phyloP scores from a whole-genome alignment of 768 basidiomycete species.

The Lanmaoa pseudosensibilis region DNA sequence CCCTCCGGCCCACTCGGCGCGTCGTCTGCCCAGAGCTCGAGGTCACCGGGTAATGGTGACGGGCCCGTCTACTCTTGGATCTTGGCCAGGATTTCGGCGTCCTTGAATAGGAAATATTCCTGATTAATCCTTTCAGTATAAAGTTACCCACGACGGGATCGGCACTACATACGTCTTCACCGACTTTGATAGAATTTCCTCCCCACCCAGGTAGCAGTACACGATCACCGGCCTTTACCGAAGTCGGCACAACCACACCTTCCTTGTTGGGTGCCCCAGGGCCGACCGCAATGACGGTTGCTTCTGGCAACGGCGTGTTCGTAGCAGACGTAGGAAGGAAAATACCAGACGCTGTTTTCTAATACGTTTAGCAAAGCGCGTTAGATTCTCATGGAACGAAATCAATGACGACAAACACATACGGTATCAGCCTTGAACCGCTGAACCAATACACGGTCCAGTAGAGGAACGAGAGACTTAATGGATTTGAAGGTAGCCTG shows the following conservation, averaged over 20 bases:
- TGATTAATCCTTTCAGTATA: slow-evolving; percentile 33
- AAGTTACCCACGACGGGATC: not conserved
- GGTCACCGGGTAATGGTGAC: not conserved
- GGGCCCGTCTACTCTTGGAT: slow-evolving; percentile 73
- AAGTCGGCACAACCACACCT: slow-evolving; percentile 69
- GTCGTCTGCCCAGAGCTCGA: not conserved
- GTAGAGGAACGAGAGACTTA: slow-evolving; percentile 82
- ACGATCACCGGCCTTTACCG: slow-evolving; percentile 86
- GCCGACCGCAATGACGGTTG: slow-evolving; percentile 93
- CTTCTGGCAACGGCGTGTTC: slow-evolving; percentile 86
- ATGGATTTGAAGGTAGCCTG: slow-evolving; percentile 96
- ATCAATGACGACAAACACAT: slow-evolving; percentile 30
- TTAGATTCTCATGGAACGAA: not conserved
- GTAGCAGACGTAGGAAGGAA: slow-evolving; percentile 93
- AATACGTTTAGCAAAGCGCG: not conserved
- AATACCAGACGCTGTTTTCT: slow-evolving; percentile 99
- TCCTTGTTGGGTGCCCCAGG: slow-evolving; percentile 92
- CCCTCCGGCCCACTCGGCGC: not conserved
- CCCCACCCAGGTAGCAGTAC: slow-evolving; percentile 97
- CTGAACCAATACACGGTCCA: slow-evolving; percentile 97
- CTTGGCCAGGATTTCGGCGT: slow-evolving; percentile 93
- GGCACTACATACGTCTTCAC: slow-evolving; percentile 76
- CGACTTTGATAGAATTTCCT: slow-evolving; percentile 92
- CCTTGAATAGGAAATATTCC: slow-evolving; percentile 96
- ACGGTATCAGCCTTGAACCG: slow-evolving; percentile 96